These are phyloP conservation scores for Backusella tuberculispora DNA, from an alignment of 192 early-diverging fungal genomes.

Conservation along the genomic window DNA sequence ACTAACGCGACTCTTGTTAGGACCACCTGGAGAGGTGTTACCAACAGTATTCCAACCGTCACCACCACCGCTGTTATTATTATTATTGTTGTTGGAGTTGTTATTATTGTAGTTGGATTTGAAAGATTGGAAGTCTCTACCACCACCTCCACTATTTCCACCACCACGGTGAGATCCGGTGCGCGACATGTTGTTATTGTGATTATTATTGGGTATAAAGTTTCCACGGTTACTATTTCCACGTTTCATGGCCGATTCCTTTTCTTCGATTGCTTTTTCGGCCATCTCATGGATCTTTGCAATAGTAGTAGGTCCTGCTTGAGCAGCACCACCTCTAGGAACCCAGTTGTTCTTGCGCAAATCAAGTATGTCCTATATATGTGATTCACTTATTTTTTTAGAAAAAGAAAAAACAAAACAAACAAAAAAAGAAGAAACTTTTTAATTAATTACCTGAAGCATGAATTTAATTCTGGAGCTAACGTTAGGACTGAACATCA, in stretches of 20 bases:
- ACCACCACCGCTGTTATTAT: constrained; percentile 38
- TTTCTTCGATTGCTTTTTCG: constrained; percentile 68
- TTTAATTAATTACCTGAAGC: constrained; percentile 49
- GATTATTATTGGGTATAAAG: constrained; percentile 22
- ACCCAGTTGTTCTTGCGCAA: constrained; percentile 80
- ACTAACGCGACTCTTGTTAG: constrained; percentile 42
- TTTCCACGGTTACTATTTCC: constrained; percentile 60
- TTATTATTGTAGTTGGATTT: not conserved
- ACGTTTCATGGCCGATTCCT: constrained; percentile 64
- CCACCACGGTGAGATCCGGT: constrained; percentile 60
- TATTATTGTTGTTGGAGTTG: not conserved
- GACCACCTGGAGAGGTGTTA: constrained; percentile 46
- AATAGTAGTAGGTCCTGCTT: constrained; percentile 85
- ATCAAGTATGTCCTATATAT: constrained; percentile 54
- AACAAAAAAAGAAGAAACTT: not conserved
- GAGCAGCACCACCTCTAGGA: constrained; percentile 50
- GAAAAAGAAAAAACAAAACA: not conserved
- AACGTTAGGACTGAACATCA: constrained; percentile 74
- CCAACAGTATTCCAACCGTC: constrained; percentile 79
- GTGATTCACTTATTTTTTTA: not conserved
- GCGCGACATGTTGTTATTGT: constrained; percentile 52
- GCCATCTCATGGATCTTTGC: constrained; percentile 87
- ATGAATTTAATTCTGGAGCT: constrained; percentile 92
- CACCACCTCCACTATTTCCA: constrained; percentile 25
- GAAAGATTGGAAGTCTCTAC: constrained; percentile 30